A percentile compares a stretch with the other conserved stretches of the same genome.
Conservation (phyloP, 2,329 filamentous ascomycete species). For the Trichoderma arundinaceum region DNA sequence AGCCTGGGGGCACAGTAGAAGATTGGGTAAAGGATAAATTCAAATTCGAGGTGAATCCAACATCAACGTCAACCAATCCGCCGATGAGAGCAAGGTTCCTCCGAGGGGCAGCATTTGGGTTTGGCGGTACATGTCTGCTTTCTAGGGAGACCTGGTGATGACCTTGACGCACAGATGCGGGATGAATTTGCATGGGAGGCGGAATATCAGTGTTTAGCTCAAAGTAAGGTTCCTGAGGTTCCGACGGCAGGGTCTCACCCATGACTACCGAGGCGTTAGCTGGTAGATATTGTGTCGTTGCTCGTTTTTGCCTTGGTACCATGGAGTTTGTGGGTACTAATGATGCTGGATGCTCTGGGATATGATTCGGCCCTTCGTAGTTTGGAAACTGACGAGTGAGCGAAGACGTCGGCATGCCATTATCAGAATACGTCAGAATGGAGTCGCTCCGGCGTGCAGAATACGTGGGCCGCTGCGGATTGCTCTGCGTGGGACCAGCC, state of each 20-base stretch:
- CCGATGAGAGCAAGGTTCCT: neutral
- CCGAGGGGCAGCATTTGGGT: neutral
- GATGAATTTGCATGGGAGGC: neutral
- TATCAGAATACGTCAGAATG: neutral
- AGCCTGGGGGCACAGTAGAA: neutral
- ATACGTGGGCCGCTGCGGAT: neutral
- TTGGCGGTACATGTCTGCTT: neutral
- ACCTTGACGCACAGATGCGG: neutral
- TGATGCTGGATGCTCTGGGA: neutral
- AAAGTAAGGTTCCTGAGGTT: conserved; percentile 21
- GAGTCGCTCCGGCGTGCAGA: conserved; percentile 1
- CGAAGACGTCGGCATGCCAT: neutral
- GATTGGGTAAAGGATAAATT: neutral
- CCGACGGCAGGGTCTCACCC: neutral
- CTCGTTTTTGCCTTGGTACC: neutral
- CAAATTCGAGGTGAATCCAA: neutral
- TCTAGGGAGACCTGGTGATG: neutral
- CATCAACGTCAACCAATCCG: neutral
- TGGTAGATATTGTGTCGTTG: neutral
- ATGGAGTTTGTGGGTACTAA: neutral
- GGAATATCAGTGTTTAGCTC: neutral
- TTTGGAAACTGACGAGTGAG: neutral
- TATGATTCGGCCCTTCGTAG: neutral
- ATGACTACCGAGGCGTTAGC: neutral
- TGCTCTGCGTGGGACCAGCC: neutral